phyloP scores from a whole-genome alignment of 192 early-diverging fungal species.

The Backusella mclennaniae region DNA sequence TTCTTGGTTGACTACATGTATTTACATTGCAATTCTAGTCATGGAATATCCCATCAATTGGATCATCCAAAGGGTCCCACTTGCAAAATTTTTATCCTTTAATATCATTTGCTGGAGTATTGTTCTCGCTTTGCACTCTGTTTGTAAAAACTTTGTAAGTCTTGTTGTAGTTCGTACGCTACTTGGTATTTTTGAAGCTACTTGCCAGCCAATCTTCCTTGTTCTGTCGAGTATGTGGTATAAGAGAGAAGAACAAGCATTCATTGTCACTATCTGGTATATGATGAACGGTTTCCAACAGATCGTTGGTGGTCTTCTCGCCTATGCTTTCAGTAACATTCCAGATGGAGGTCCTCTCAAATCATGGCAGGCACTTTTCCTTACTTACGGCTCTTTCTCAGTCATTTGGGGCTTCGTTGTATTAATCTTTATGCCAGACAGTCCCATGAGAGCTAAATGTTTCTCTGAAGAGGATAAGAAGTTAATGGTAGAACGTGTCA shows the following conservation, averaged over 20 bases:
- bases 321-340: slow-evolving; percentile 24
- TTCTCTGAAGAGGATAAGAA: slow-evolving; percentile 24
- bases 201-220: slow-evolving; percentile 12
- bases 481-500: slow-evolving; percentile 21
- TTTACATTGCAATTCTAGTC: slow-evolving; percentile 23
- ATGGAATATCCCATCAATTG: slow-evolving; percentile 21
- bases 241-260: slow-evolving; percentile 15
- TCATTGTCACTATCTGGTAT: slow-evolving; percentile 18
- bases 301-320: slow-evolving; percentile 21
- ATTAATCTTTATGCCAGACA: slow-evolving; percentile 16
- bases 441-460: slow-evolving; percentile 26
- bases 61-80: slow-evolving; percentile 16
- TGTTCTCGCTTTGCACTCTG: slow-evolving; percentile 14
- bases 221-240: slow-evolving; percentile 19
- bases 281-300: slow-evolving; percentile 25
- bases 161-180: slow-evolving; percentile 18
- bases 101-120: slow-evolving; percentile 23
- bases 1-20: slow-evolving; percentile 22
- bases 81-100: slow-evolving; percentile 17
- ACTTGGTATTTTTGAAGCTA: slow-evolving; percentile 30
- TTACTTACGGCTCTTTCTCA: slow-evolving; percentile 15
- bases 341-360: slow-evolving; percentile 12
- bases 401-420: slow-evolving; percentile 15
- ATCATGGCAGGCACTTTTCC: slow-evolving; percentile 25
- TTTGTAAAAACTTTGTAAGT: slow-evolving; percentile 17